Percentiles rank a stretch among this genome's conserved stretches.
phyloP scores from a whole-genome alignment of 768 basidiomycete species.

The Boletus pseudopeckii region DNA sequence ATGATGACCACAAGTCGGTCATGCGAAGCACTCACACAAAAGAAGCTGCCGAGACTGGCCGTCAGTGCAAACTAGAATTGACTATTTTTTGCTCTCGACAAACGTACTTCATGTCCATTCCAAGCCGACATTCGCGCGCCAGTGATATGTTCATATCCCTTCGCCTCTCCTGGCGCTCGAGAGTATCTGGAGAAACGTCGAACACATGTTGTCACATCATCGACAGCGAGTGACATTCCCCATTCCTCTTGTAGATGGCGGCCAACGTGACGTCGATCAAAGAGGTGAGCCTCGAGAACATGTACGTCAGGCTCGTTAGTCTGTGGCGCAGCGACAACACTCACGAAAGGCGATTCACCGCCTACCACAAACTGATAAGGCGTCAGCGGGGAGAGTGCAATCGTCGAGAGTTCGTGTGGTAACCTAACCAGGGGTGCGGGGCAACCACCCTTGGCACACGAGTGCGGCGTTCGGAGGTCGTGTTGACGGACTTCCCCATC shows the following conservation, averaged over 20 bases:
- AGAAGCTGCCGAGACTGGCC: conserved; percentile 44
- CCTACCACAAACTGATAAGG: conserved; percentile 86
- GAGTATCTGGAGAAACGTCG: conserved; percentile 65
- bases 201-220: conserved; percentile 71
- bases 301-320: not conserved
- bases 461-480: conserved; percentile 68
- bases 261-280: conserved; percentile 73
- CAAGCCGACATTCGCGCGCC: conserved; percentile 66
- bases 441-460: conserved; percentile 56
- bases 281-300: conserved; percentile 41
- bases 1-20: conserved; percentile 1
- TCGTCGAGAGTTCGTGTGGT: conserved; percentile 62
- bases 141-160: conserved; percentile 61
- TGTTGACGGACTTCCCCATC: conserved; percentile 89
- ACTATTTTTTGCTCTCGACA: not conserved
- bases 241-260: conserved; percentile 63
- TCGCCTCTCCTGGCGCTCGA: conserved; percentile 33
- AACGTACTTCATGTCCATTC: conserved; percentile 71
- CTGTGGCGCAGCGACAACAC: conserved; percentile 23
- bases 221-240: conserved; percentile 52
- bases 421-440: conserved; percentile 69
- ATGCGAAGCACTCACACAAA: conserved; percentile 46
- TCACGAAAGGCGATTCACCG: conserved; percentile 72
- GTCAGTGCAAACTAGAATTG: conserved; percentile 9
- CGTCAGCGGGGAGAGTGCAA: conserved; percentile 72